These are phyloP conservation scores for Cladosporium sp. DNA, from an alignment of 2,329 filamentous ascomycete species.

Conservation along the genomic window DNA sequence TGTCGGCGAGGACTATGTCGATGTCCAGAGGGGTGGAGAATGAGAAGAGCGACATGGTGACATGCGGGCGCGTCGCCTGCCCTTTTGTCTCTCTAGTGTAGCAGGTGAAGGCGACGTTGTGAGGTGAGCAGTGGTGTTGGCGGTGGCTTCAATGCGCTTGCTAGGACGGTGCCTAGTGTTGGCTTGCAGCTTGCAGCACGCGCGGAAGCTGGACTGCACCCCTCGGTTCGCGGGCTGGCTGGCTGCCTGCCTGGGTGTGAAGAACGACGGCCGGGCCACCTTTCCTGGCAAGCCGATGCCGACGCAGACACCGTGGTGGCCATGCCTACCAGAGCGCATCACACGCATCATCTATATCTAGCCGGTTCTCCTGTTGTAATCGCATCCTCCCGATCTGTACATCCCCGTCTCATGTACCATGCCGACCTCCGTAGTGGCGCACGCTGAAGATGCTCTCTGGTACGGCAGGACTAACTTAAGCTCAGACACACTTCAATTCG, in stretches of 20 bases:
- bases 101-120: neutral
- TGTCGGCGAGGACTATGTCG: conserved; percentile 94
- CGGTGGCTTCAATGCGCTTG: conserved; percentile 2
- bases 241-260: neutral
- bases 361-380: too few relatives aligned
- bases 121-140: neutral
- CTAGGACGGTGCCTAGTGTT: neutral
- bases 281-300: neutral
- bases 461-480: neutral
- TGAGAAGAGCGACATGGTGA: conserved; percentile 80
- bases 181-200: neutral
- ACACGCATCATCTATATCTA: neutral
- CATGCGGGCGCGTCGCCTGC: conserved; percentile 12
- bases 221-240: neutral
- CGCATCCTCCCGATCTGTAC: too few relatives aligned
- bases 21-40: conserved; percentile 98
- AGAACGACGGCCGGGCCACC: neutral
- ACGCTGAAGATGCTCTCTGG: neutral
- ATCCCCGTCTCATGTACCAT: neutral
- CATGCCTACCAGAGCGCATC: neutral
- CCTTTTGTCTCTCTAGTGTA: neutral
- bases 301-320: neutral
- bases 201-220: neutral
- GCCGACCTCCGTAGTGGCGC: neutral
- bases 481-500: neutral